phyloP scores from a whole-genome alignment of 2,329 filamentous ascomycete genomes.

The Fusarium floridanum region DNA sequence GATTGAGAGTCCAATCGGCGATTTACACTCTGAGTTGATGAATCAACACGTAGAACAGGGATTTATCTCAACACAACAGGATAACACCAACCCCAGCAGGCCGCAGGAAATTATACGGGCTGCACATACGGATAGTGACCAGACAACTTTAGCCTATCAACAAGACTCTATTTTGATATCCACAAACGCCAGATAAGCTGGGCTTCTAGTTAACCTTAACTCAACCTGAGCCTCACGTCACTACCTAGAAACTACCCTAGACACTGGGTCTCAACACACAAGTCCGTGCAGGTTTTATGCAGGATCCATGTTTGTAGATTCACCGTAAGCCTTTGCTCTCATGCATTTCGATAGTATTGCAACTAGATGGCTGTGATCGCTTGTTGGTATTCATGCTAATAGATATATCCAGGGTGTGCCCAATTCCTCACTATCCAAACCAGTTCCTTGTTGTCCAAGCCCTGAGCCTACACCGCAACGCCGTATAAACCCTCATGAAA shows the following conservation, averaged over 20 bases:
- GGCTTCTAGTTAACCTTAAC: background rate
- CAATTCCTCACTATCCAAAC: background rate
- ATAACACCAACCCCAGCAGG: background rate
- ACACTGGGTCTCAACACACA: background rate
- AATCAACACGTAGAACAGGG: background rate
- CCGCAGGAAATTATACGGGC: background rate
- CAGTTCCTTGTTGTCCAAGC: background rate
- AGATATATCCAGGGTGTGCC: background rate
- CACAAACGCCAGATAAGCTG: background rate
- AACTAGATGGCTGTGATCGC: background rate
- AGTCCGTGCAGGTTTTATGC: background rate
- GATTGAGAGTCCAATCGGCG: background rate
- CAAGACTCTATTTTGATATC: background rate
- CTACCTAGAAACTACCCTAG: background rate
- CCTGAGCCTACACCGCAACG: slow-evolving; percentile 6
- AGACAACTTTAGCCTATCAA: background rate
- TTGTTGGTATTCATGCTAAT: background rate
- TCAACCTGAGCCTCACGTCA: background rate
- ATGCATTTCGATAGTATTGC: background rate
- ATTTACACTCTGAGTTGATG: background rate
- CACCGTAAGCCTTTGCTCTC: background rate
- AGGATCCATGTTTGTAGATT: background rate
- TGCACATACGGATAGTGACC: background rate
- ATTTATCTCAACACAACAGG: background rate
- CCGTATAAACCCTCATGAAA: background rate